Base-by-base conservation (phyloP, 23 red algal genomes). In the Gracilaria caudata region DNA sequence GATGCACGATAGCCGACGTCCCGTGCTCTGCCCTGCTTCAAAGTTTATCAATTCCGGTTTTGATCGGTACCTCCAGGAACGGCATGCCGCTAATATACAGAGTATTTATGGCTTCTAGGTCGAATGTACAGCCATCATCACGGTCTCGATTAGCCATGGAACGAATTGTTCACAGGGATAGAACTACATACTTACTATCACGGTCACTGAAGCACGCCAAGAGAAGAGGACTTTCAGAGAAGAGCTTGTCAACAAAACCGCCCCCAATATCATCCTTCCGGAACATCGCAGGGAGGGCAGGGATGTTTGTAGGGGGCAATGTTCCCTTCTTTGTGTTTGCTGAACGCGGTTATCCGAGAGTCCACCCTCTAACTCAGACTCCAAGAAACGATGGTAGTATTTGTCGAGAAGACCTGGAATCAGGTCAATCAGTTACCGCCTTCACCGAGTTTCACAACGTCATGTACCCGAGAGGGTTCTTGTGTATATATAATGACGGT, bases 381-480 rank as follows among this genome's bases (percentile, higher is more conserved):
- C 59, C 34, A 14, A 30, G 17, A 55, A 38, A 43, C 11, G 61
- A 41, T 33, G 61, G 45, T n/a, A 43, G 35, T 24, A 76, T 87
- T 75, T 87, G 68, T 40, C 60, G 51, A 6, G 83, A 87, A 4
- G 83, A 87, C 28, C 54, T 72, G 17, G 83, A 87, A 68, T 16
- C 1, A 1, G 74, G 73, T 40, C 72, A 82, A 40, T 39, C 39
- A 51, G 68, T 96, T 1, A 17, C 36, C 6, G 64, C 71, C 24
- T 90, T 96, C 66, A 55, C 88, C 20, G 87, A 92, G 45, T 78
- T 96, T 60, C 94, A 96, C 88, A 86, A 92, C 63, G 88, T 88
- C 1, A 90, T 63, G 43, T 96, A 88, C 80, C 87, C 77, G 37
- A 66, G 82, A 58, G 94, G 94, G 6, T 91, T 96, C 53, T 72